Base-by-base conservation (phyloP, 805 yeast genomes). In the Candida manassasensis region DNA sequence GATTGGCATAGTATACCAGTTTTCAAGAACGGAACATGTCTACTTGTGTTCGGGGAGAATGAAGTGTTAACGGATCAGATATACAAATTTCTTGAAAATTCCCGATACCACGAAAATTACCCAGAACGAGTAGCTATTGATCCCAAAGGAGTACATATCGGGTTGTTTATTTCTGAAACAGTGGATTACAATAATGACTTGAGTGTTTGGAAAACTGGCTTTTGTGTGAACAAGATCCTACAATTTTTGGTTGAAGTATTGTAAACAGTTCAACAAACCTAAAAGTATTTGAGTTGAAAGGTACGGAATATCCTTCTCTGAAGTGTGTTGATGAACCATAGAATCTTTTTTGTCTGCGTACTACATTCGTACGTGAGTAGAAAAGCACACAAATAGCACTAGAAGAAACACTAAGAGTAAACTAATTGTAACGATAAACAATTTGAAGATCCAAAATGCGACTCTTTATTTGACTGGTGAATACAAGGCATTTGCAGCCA, bases 91-190 rank as follows among this genome's bases (percentile, higher is more conserved):
- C n/a, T 19, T 21, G 27, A 21, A 8, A 15, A 31, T 16, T 6
- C 10, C 30, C 7, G 10, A 7, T 27, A 27, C 17, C 7, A 27
- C 5, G 30, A 15, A 9, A 15, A 27, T 12, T 17, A 13, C 17
- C 19, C 19, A 13, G 30, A 15, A 27, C 15, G 18, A 9, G 12
- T 15, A 8, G 30, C 15, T 8, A n/a, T 27, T 6, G 30, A 27
- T 24, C 27, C 27, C 7, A 24, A 24, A 21, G 25, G 34, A 18
- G 21, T 35, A 24, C 38, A 35, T 29, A 24, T 35, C 19, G 25
- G 36, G 29, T 35, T 31, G 30, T 30, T 30, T 34, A 31, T 36
- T 36, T 36, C 27, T 31, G 27, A 24, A 11, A 24, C 27, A 7
- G 12, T 24, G 8, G 27, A 24, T 11, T 24, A 24, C 12, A 24